Base-by-base conservation (phyloP, 805 yeast genomes). In the Wickerhamiella sergipiensis region DNA sequence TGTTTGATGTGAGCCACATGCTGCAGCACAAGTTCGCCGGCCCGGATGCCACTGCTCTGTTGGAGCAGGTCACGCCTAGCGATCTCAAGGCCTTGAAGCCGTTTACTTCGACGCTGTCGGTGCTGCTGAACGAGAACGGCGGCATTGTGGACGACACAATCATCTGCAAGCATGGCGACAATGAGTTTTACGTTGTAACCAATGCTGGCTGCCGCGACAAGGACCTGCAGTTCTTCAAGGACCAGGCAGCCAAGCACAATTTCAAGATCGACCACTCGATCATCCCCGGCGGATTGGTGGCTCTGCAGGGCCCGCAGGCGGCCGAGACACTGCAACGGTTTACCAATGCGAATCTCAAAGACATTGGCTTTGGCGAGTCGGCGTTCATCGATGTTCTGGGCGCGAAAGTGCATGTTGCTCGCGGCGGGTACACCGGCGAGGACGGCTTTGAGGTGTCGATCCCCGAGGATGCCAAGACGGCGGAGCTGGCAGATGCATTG, bases 371-470 rank as follows among this genome's bases (percentile, higher is more conserved):
- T 65, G 97, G 97, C 49, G 75, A 78, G 59, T 75, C 83, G 12
- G 70, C 69, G 42, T 78, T 72, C 59, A 67, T 77, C 49, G 67
- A 67, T 29, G 63, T 74, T 19, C 68, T 63, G 36, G 67, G 69
- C 43, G 61, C 47, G 26, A 70, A 72, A 48, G 72, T 83, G 49
- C 95, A 88, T 63, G 75, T 88, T n/a, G 85, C 95, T 3, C 81
- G 98, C 67, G 85, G 95, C 22, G 98, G 98, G 2, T 92, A 92
- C 71, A 92, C 98, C 6, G 98, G 98, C 18, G 98, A 92, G 68
- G 98, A 92, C 65, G 98, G 98, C 1, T 90, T 92, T 66, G 98
- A 92, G 67, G 77, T 90, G 52, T 81, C 94, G 8, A 81, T 89
- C 53, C 83, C 86, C 24, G 65, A 47, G 69, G 72, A 49, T 64